These are phyloP conservation scores for Tagetes erecta DNA, from an alignment of 129 eudicot genomes.

Conservation along the genomic window DNA sequence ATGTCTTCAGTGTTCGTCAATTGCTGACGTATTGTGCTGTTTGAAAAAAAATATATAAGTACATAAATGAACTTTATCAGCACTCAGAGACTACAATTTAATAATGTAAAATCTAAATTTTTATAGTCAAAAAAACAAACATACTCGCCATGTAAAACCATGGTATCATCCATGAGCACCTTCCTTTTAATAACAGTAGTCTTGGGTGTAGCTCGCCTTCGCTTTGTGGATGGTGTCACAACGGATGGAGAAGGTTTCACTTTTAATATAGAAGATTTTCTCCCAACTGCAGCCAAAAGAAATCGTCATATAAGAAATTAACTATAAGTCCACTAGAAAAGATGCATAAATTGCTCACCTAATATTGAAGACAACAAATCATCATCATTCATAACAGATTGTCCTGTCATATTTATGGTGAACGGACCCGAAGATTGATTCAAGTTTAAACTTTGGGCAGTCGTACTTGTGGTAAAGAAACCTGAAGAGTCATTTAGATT, in stretches of 20 bases:
- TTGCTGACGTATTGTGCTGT: constrained; percentile 82
- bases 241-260: constrained; percentile 60
- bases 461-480: not conserved
- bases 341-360: constrained; percentile 46
- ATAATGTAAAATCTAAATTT: not conserved
- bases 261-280: constrained; percentile 62
- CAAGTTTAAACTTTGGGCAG: constrained; percentile 15
- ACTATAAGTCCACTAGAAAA: not conserved
- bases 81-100: constrained; percentile 8
- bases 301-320: constrained; percentile 8
- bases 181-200: constrained; percentile 60
- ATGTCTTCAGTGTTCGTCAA: constrained; percentile 81
- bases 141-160: constrained; percentile 99
- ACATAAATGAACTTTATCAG: constrained; percentile 15
- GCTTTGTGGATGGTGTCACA: constrained; percentile 50
- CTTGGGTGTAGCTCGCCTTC: constrained; percentile 58
- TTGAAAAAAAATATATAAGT: constrained; percentile 18
- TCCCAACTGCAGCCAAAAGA: constrained; percentile 61
- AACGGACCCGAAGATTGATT: constrained; percentile 14
- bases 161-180: constrained; percentile 82
- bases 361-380: constrained; percentile 91
- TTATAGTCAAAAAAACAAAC: constrained; percentile 29
- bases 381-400: constrained; percentile 63
- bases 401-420: constrained; percentile 39
- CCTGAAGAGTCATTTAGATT: constrained; percentile 1